A percentile compares a stretch with the other conserved stretches of the same genome.
phyloP scores from a whole-genome alignment of 176 grass and related monocot genomes.

The Pontederia crassipes region DNA sequence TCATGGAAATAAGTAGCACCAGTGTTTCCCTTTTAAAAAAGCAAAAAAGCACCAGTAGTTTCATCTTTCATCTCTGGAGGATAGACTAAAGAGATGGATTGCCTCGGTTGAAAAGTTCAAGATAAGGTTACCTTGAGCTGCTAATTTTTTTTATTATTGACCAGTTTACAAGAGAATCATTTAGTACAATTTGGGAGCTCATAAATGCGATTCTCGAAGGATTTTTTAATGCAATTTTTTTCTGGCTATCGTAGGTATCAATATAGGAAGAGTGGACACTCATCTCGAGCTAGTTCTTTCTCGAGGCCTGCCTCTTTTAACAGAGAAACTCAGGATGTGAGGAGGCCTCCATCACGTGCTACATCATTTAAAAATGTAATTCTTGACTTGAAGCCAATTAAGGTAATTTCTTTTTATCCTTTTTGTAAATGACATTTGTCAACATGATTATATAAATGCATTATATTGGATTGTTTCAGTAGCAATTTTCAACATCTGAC shows the following conservation, averaged over 20 bases:
- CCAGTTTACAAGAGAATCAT: no score
- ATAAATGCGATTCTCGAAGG: no score
- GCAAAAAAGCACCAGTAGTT: no score
- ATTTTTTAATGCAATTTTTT: conserved; percentile 6
- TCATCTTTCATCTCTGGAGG: no score
- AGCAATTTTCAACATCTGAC: not conserved
- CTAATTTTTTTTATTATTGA: no score
- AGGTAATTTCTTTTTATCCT: conserved; percentile 36
- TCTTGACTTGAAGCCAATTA: conserved; percentile 74
- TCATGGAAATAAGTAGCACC: no score
- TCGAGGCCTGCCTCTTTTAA: conserved; percentile 43
- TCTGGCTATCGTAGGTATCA: conserved; percentile 42
- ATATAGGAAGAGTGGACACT: conserved; percentile 42
- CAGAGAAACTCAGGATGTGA: conserved; percentile 49
- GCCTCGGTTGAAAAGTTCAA: no score
- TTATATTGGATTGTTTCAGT: not conserved
- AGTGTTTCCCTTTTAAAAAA: no score
- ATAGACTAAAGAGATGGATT: no score
- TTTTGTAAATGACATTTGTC: not conserved
- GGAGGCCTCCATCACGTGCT: conserved; percentile 47
- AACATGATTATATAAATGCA: not conserved
- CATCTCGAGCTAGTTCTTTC: conserved; percentile 18
- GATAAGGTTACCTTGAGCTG: no score
- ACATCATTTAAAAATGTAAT: conserved; percentile 84
- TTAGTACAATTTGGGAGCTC: no score